Evolutionary conservation across 208 protist species (phyloP), one percentile per base, ranked within the genome.

Genomic region (Trypanosoma brucei): DNA sequence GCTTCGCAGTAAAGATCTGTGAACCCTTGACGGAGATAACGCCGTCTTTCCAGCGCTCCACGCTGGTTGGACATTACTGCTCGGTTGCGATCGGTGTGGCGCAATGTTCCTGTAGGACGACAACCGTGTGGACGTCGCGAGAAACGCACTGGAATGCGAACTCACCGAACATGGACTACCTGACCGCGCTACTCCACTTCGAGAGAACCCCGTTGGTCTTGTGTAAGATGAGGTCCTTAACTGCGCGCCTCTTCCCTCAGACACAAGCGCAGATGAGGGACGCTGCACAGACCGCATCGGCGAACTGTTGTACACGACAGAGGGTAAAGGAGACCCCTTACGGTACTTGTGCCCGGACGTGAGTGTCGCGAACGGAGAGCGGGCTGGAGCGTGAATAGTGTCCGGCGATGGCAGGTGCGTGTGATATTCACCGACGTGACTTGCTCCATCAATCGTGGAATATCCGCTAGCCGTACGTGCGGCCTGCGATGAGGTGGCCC

Each of bases 241-340:
- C 8, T 66, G 50, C 3, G 64, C 66, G 34, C 64, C 58, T 38
- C 36, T 49, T 4, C 35, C 59, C 5, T 63, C 64, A 8, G 55
- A 8, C 31, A 37, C 14, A 5, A 37, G n/a, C 9, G 59, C 66
- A 34, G 59, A 58, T 36, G 52, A 34, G 9, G 55, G 59, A 0
- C 67, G 51, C 39, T 66, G 52, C 2, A 48, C 0, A 13, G 14
- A 3, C 35, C 58, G 65, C 11, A 31, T 13, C n/a, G 60, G 70
- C 36, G 60, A 65, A 55, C 78, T 79, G 42, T 75, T 72, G 11
- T 78, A 69, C 62, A 79, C 86, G 11, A 66, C 36, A 22, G 76
- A 44, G 9, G 87, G 87, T 39, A 90, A 74, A n/a, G 87, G 87
- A 2, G 87, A 93, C 0, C 87, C 87, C 46, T 91, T 93, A 42